Evolutionary conservation across 2,329 filamentous ascomycete genomes (phyloP), one percentile per base, ranked within the genome.

Genomic region (Nemania sp.): DNA sequence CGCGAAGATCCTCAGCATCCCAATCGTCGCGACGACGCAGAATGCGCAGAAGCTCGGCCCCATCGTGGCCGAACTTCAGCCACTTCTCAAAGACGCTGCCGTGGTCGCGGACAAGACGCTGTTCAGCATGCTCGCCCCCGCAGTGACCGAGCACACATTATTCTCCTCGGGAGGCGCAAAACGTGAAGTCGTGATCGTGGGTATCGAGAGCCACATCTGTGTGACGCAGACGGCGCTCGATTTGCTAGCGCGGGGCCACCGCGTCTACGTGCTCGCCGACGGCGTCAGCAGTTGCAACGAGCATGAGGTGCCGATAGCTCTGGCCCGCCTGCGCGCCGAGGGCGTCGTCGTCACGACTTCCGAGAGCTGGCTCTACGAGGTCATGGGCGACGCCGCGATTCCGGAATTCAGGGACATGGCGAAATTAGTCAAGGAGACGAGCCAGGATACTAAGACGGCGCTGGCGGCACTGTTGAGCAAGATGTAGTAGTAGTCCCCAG

Each of bases 141-240:
- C 86, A 33, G 76, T 96, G 37, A 8, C 23, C 12, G 36, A 43
- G 23, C 53, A 56, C 33, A 48, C 48, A 86, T 90, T 50, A 84
- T 97, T 59, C 86, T 96, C 33, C 5, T 15, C 33, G 6, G 3
- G 1, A 1, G 24, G 17, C 23, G n/a, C 28, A 11, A 19, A 72
- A 1, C 74, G 82, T 19, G 81, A 86, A 64, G 81, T 91, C 48
- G 87, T 90, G 50, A 84, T 97, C 59, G 87, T 96, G 14, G 93
- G 93, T 31, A 96, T 97, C 68, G 93, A 97, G 74, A 83, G 84
- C 34, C 93, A 97, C 74, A 94, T 97, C 69, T 97, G 93, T 77
- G 86, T 97, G 24, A 92, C 90, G 56, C 93, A 97, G 79, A 97
- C 93, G 36, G 84, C 90, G 14, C 79, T 97, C 36, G 93, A 97